Conservation (phyloP, 176 grass and related monocot species). For the Oryza meridionalis region DNA sequence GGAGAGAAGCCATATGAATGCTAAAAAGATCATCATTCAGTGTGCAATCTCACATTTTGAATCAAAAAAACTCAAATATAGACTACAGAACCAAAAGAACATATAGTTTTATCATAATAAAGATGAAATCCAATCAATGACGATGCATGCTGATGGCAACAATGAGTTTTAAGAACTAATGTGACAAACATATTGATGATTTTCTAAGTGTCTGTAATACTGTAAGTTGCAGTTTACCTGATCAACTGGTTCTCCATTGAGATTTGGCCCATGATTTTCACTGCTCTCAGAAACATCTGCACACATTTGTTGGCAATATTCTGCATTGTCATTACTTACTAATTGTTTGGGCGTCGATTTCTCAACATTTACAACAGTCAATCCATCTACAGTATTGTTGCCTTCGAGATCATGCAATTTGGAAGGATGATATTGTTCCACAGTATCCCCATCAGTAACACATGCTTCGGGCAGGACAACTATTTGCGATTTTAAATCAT, state of each 20-base stretch:
- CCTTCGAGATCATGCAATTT: slow-evolving; percentile 37
- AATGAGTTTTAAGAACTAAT: not conserved
- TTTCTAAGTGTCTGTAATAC: not conserved
- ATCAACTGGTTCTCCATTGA: slow-evolving; percentile 42
- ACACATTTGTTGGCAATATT: slow-evolving; percentile 32
- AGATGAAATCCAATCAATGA: not conserved
- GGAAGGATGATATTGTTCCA: slow-evolving; percentile 23
- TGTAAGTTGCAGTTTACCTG: slow-evolving; percentile 48
- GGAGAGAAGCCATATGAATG: slow-evolving; percentile 23
- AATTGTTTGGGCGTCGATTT: slow-evolving; percentile 24
- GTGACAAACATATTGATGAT: not conserved
- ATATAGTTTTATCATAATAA: slow-evolving; percentile 10
- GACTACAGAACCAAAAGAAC: not conserved
- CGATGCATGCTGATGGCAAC: not conserved
- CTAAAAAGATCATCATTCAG: not conserved
- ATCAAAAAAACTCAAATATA: not conserved
- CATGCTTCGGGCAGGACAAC: slow-evolving; percentile 35
- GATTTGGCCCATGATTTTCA: slow-evolving; percentile 45
- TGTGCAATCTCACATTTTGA: slow-evolving; percentile 4
- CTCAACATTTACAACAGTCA: slow-evolving; percentile 18
- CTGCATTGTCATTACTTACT: slow-evolving; percentile 35
- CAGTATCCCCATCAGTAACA: slow-evolving; percentile 24
- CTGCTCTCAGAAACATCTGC: slow-evolving; percentile 28
- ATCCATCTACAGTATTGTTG: not conserved
- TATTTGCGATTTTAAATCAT: slow-evolving; percentile 34